phyloP scores from a whole-genome alignment of 2,329 filamentous ascomycete species.

The Penicillium sp. region DNA sequence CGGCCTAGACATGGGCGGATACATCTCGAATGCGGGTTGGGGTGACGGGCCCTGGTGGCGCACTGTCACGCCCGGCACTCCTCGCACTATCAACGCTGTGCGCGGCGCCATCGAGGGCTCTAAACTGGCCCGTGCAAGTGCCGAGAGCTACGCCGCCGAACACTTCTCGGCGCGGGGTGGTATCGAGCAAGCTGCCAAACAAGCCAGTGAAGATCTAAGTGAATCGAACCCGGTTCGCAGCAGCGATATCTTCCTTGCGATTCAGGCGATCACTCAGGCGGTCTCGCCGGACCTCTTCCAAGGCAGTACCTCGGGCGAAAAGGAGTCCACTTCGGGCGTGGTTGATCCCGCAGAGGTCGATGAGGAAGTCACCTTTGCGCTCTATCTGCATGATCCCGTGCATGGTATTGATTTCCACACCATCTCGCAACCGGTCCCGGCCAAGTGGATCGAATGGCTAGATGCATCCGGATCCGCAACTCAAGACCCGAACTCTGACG shows the following conservation, averaged over 20 bases:
- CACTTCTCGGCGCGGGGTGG: slow-evolving; percentile 76
- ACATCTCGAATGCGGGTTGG: slow-evolving; percentile 56
- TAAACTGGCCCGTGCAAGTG: slow-evolving; percentile 82
- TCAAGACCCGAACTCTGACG: slow-evolving; percentile 35
- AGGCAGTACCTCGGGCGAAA: slow-evolving; percentile 45
- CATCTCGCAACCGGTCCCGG: slow-evolving; percentile 74
- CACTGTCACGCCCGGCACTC: slow-evolving; percentile 48
- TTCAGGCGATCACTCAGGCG: slow-evolving; percentile 73
- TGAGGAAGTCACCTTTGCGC: slow-evolving; percentile 67
- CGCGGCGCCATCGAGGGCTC: slow-evolving; percentile 79
- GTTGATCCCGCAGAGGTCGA: slow-evolving; percentile 34
- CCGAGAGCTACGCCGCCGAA: slow-evolving; percentile 79
- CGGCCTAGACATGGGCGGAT: slow-evolving; percentile 42
- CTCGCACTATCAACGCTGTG: slow-evolving; percentile 72
- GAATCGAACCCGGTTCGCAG: slow-evolving; percentile 85
- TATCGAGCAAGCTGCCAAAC: slow-evolving; percentile 69
- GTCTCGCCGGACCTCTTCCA: slow-evolving; percentile 62
- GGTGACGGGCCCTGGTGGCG: slow-evolving; percentile 97
- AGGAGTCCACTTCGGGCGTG: slow-evolving; percentile 25
- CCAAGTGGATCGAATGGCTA: slow-evolving; percentile 85
- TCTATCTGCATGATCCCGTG: slow-evolving; percentile 77
- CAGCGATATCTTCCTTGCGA: slow-evolving; percentile 90
- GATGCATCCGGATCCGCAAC: slow-evolving; percentile 57
- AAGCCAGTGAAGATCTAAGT: slow-evolving; percentile 70
- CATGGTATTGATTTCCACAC: slow-evolving; percentile 84